Conservation (phyloP, 2,329 filamentous ascomycete genomes). For the Gnomoniopsis smithogilvyi region DNA sequence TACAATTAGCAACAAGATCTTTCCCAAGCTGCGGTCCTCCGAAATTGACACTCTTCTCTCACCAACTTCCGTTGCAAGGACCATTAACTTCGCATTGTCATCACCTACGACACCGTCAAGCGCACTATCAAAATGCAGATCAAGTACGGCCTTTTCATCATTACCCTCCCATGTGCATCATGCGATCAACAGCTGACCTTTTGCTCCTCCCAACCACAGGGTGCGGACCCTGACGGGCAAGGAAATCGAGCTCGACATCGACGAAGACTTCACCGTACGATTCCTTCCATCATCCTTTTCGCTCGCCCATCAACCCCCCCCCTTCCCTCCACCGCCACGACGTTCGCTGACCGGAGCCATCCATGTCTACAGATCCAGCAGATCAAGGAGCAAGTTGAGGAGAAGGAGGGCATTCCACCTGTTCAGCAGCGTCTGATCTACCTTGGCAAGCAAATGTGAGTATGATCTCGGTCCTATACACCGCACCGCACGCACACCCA, state of each 20-base stretch:
- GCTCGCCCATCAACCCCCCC: not conserved
- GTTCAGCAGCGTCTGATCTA: constrained; percentile 96
- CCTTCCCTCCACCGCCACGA: not conserved
- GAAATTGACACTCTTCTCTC: not conserved
- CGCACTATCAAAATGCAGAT: constrained; percentile 40
- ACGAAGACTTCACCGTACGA: constrained; percentile 83
- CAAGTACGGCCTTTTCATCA: constrained; percentile 39
- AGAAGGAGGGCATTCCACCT: constrained; percentile 97
- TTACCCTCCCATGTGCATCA: not conserved
- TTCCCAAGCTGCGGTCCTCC: not conserved
- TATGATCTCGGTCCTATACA: constrained; percentile 17
- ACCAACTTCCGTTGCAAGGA: constrained; percentile 9
- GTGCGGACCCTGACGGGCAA: constrained; percentile 97
- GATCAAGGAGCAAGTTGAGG: constrained; percentile 99
- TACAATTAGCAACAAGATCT: too few relatives aligned
- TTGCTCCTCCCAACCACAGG: constrained; percentile 44
- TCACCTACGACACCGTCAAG: not conserved
- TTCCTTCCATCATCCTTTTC: too few relatives aligned
- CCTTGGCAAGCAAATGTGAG: constrained; percentile 95
- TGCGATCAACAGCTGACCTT: not conserved
- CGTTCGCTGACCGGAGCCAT: not conserved
- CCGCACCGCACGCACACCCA: not conserved
- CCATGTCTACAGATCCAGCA: constrained; percentile 68
- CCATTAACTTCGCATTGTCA: not conserved
- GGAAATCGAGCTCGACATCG: constrained; percentile 98